phyloP scores from a whole-genome alignment of 768 basidiomycete genomes.

The Boletus rubropictus region DNA sequence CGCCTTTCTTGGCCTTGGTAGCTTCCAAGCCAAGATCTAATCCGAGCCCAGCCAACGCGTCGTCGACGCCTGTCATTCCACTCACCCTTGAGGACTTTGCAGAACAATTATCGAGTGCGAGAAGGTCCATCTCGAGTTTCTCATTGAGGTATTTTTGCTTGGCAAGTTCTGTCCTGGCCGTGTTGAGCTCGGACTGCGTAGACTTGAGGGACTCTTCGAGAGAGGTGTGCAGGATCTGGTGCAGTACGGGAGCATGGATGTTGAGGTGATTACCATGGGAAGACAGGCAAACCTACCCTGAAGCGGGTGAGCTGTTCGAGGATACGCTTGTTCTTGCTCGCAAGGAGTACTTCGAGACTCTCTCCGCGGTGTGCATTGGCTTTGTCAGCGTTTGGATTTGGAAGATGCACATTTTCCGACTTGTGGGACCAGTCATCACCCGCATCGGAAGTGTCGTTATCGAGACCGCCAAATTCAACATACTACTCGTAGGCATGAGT shows the following conservation, averaged over 20 bases:
- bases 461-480: conserved; percentile 91
- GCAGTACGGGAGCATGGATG: background rate
- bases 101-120: conserved; percentile 63
- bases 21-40: conserved; percentile 39
- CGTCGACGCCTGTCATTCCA: conserved; percentile 33
- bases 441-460: conserved; percentile 49
- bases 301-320: conserved; percentile 91
- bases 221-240: conserved; percentile 76
- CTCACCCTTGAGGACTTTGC: conserved; percentile 12
- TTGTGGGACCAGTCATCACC: conserved; percentile 43
- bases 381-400: conserved; percentile 86
- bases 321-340: conserved; percentile 89
- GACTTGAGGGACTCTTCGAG: conserved; percentile 63
- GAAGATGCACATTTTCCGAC: conserved; percentile 58
- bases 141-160: conserved; percentile 81
- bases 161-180: conserved; percentile 59
- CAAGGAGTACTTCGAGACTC: conserved; percentile 85
- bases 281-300: conserved; percentile 43
- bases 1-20: conserved; percentile 14
- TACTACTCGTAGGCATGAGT: conserved; percentile 46
- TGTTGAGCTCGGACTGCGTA: conserved; percentile 52
- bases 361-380: conserved; percentile 69
- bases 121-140: conserved; percentile 84
- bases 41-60: conserved; percentile 69
- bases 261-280: background rate